Evolutionary conservation across 345 rosid genomes (phyloP), one percentile per base, ranked within the genome.

Genomic region (Populus simonii): DNA sequence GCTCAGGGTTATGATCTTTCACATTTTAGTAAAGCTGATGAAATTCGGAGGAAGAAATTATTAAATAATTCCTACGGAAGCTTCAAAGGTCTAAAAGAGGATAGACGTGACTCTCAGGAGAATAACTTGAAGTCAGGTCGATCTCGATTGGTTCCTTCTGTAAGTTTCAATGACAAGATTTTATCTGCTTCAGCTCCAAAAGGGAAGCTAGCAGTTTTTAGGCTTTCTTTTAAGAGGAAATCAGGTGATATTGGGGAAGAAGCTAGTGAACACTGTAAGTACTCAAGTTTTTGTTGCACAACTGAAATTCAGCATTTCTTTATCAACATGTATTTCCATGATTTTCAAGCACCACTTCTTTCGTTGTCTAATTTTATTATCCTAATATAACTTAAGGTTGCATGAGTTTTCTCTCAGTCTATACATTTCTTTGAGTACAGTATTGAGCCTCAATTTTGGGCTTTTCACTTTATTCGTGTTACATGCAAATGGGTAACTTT

Each of bases 141-240:
- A 59, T 35, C 83, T 66, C 82, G 76, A 67, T 55, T 88, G 77
- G 84, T 74, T 81, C 87, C 89, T 57, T 76, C 85, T 23, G 72
- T 83, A 67, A 88, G 91, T 79, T 88, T 88, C 74, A 83, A 83
- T 10, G 88, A 88, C 71, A 84, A 83, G 66, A 49, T 59, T 47
- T 20, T 81, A 29, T 73, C 75, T 53, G 69, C 79, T 41, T 68
- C 81, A 51, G 53, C 83, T 41, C 89, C 83, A 62, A 88, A 81
- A 74, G 84, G 76, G 83, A 90, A 87, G 75, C 82, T 91, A 16
- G 79, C 86, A 39, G 88, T 90, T 63, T 84, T 82, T 68, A 80
- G 87, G 72, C 88, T 90, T 83, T 92, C 94, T 16, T 86, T 89
- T 76, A 90, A 89, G 81, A 86, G 91, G 82, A 86, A 82, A 85